Percentiles rank a stretch among this genome's conserved stretches.
Evolutionary conservation across 2,329 filamentous ascomycete species (phyloP).

Genomic region (Pyrenophora graminea): DNA sequence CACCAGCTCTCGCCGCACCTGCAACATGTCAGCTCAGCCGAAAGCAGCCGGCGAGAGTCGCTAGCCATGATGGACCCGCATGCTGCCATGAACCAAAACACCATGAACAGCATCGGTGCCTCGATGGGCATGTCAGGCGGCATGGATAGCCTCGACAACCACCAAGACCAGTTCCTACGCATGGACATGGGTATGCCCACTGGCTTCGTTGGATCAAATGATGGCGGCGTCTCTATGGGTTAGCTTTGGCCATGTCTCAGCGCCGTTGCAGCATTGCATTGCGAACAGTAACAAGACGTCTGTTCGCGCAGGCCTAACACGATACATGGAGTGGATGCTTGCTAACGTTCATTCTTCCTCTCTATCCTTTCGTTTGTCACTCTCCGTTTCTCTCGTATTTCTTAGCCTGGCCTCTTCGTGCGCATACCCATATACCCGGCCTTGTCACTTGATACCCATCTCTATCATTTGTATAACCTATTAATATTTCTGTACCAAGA

Average conservation of each 20-base stretch:
- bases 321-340: slow-evolving; percentile 6
- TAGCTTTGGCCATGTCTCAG: not conserved
- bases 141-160: slow-evolving; percentile 42
- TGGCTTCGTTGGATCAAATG: slow-evolving; percentile 35
- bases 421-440: slow-evolving; percentile 26
- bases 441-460: slow-evolving; percentile 11
- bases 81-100: slow-evolving; percentile 23
- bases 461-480: slow-evolving; percentile 1
- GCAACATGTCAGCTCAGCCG: slow-evolving; percentile 37
- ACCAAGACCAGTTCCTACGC: slow-evolving; percentile 39
- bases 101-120: slow-evolving; percentile 16
- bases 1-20: slow-evolving; percentile 33
- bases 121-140: slow-evolving; percentile 31
- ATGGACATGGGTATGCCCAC: slow-evolving; percentile 40
- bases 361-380: slow-evolving; percentile 5
- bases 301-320: slow-evolving; percentile 11
- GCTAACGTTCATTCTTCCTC: slow-evolving; percentile 1
- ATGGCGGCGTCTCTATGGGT: slow-evolving; percentile 27
- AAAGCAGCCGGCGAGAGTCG: slow-evolving; percentile 37
- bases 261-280: slow-evolving; percentile 6
- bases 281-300: slow-evolving; percentile 4
- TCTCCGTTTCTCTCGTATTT: not conserved
- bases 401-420: slow-evolving; percentile 13
- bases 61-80: slow-evolving; percentile 40
- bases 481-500: slow-evolving; percentile 3